A percentile compares a stretch with the other conserved stretches of the same genome.
phyloP scores from a whole-genome alignment of 306 rosid species.

The Cucumis sativus region Cucumber_9930_V3 NC_026659.2:26289501-26290000 shows the following conservation, averaged over 20 bases:
- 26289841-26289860: background rate
- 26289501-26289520: background rate
- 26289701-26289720: background rate
- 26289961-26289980: background rate
- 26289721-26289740: slow-evolving; percentile 1
- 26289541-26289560: background rate
- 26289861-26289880: slow-evolving; percentile 4
- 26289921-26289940: slow-evolving; percentile 11
- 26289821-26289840: background rate
- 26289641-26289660: slow-evolving; percentile 17
- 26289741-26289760: slow-evolving; percentile 16
- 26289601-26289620: background rate
- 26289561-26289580: background rate
- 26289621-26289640: background rate
- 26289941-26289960: background rate
- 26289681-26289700: slow-evolving; percentile 17
- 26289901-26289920: background rate
- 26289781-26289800: slow-evolving; percentile 22
- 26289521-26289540: background rate
- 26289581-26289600: background rate
- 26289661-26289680: slow-evolving; percentile 24
- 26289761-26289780: slow-evolving; percentile 30
- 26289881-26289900: background rate
- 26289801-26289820: background rate
- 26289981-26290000: too few species aligned